These are phyloP conservation scores for Mariannaea sp. DNA, from an alignment of 2,329 filamentous ascomycete genomes.

Conservation along the genomic window DNA sequence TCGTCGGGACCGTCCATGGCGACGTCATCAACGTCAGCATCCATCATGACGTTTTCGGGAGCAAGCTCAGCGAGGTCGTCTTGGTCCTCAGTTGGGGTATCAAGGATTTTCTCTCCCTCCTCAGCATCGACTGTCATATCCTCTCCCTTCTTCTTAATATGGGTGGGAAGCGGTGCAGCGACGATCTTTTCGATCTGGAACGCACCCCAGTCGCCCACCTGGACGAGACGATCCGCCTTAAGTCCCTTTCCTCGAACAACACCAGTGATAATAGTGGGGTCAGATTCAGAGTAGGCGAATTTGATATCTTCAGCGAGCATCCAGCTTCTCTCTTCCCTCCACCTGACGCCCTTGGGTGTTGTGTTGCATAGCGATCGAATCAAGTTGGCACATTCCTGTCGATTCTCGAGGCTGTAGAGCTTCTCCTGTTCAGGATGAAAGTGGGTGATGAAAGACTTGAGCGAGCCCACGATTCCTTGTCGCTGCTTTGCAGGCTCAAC, in stretches of 20 bases:
- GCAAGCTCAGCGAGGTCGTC: constrained; percentile 85
- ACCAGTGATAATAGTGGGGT: constrained; percentile 78
- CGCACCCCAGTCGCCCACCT: constrained; percentile 91
- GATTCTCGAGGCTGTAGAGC: constrained; percentile 83
- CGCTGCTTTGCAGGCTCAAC: constrained; percentile 81
- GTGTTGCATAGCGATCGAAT: constrained; percentile 90
- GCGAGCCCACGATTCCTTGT: constrained; percentile 74
- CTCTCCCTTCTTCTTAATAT: constrained; percentile 63
- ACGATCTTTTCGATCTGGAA: constrained; percentile 92
- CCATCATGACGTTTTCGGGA: constrained; percentile 82
- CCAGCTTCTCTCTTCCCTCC: constrained; percentile 95
- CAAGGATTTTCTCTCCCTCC: constrained; percentile 62
- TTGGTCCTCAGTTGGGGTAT: constrained; percentile 74
- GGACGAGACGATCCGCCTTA: constrained; percentile 87
- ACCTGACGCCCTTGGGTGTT: constrained; percentile 90
- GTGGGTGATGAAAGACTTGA: constrained; percentile 91
- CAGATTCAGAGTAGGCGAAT: constrained; percentile 66
- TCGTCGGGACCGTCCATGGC: constrained; percentile 47
- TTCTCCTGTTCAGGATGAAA: constrained; percentile 94
- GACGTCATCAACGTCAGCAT: constrained; percentile 50
- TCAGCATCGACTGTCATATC: constrained; percentile 78
- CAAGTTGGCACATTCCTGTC: constrained; percentile 89
- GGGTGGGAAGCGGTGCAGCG: constrained; percentile 68
- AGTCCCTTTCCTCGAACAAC: constrained; percentile 83
- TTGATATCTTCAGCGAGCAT: constrained; percentile 84